Percentiles rank a stretch among this genome's conserved stretches.
Conservation (phyloP, 257 asterid genomes). For the Catharanthus roseus region DNA sequence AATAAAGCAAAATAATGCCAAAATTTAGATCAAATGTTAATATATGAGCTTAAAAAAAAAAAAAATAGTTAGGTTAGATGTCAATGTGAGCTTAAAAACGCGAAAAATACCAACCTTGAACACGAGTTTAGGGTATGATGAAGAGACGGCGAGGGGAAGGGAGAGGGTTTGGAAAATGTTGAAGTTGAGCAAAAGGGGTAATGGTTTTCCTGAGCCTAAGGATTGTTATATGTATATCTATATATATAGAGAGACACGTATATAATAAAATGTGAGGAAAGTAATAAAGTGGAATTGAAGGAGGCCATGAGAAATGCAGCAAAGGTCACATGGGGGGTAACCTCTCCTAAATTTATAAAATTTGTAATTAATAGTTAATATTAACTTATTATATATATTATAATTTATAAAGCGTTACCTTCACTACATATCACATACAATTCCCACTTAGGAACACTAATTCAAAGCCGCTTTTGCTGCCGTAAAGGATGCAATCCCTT, state of each 20-base stretch:
- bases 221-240: constrained; percentile 4
- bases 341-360: constrained; percentile 6
- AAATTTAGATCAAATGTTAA: no score
- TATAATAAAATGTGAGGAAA: constrained; percentile 18
- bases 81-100: neutral
- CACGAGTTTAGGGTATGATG: neutral
- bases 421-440: constrained; percentile 40
- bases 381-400: no score
- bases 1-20: neutral
- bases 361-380: constrained; percentile 8
- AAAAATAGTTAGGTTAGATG: no score
- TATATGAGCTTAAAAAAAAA: no score
- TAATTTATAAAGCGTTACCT: constrained; percentile 29
- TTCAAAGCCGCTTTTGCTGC: constrained; percentile 47
- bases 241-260: constrained; percentile 18
- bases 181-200: no score
- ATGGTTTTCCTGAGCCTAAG: constrained; percentile 16
- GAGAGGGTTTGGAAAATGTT: neutral
- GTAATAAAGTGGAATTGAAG: constrained; percentile 40
- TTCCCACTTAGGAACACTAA: constrained; percentile 16
- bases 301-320: constrained; percentile 61
- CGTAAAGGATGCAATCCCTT: constrained; percentile 40
- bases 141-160: neutral
- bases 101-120: neutral
- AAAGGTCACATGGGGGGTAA: constrained; percentile 91